These are phyloP conservation scores for Rhizophora mangle DNA, from an alignment of 345 rosid genomes.

Conservation along the genomic window DNA sequence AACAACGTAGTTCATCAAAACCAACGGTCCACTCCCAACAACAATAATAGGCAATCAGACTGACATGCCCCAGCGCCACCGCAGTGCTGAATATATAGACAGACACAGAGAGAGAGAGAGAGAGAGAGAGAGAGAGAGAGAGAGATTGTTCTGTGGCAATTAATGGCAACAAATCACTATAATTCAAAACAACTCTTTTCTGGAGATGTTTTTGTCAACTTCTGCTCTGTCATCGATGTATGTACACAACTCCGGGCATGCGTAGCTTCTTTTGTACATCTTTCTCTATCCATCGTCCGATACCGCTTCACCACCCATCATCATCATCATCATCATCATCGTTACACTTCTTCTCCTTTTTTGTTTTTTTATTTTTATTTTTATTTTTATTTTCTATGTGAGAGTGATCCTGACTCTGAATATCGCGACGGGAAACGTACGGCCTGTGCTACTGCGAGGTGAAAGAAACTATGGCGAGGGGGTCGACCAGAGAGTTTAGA, in stretches of 20 bases:
- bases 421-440: no score
- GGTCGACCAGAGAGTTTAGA: no score
- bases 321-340: no score
- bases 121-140: not conserved
- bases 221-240: not conserved
- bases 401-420: no score
- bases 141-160: not conserved
- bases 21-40: not conserved
- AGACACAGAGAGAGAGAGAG: not conserved
- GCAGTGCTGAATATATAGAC: not conserved
- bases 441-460: no score
- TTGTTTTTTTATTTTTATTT: no score
- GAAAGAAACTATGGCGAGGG: no score
- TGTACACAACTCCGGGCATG: not conserved
- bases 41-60: constrained; percentile 15
- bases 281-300: not conserved
- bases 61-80: constrained; percentile 28
- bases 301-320: no score
- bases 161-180: constrained; percentile 21
- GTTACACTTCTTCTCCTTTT: no score
- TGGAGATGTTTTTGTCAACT: not conserved
- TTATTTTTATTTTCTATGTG: no score
- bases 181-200: constrained; percentile 24
- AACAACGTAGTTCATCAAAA: constrained; percentile 11
- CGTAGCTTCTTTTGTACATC: not conserved